Percentiles rank a stretch among this genome's conserved stretches.
Conservation (phyloP, 352 stramenopile species). For the Phytophthora pseudosyringae region DNA sequence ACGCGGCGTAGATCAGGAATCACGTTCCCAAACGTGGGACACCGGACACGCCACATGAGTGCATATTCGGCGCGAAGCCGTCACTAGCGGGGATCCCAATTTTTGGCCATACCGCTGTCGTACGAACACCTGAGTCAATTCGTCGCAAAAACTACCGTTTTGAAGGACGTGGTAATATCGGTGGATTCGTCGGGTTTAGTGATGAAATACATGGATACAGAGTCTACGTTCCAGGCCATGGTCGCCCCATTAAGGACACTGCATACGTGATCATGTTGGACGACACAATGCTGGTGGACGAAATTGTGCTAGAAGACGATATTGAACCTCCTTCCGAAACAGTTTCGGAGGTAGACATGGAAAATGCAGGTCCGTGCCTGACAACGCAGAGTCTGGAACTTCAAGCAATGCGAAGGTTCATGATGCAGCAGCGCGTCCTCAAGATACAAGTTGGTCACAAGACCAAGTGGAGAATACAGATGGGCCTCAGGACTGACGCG, state of each 20-base stretch:
- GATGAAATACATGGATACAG: conserved; percentile 6
- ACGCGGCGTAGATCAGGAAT: conserved; percentile 7
- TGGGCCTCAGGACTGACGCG: too few relatives aligned
- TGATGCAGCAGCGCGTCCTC: too few relatives aligned
- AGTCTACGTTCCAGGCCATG: conserved; percentile 9
- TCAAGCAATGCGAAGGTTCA: too few relatives aligned
- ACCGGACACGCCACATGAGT: neutral
- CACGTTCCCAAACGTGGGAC: neutral
- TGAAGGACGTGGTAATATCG: conserved; percentile 1
- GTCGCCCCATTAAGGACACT: conserved; percentile 6
- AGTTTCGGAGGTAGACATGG: too few relatives aligned
- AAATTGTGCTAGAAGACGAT: neutral
- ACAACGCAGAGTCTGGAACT: too few relatives aligned
- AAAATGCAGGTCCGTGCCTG: too few relatives aligned
- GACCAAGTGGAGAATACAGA: too few relatives aligned
- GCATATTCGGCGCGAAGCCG: neutral
- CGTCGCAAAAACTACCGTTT: conserved; percentile 1
- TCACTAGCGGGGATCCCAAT: neutral
- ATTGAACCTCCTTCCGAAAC: too few relatives aligned
- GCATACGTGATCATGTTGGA: conserved; percentile 5
- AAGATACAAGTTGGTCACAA: too few relatives aligned
- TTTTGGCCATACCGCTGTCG: conserved; percentile 4
- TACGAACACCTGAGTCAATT: neutral
- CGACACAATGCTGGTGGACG: conserved; percentile 10
- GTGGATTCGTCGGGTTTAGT: conserved; percentile 3